Conservation (phyloP, 345 rosid species). For the Microcos paniculata region DNA sequence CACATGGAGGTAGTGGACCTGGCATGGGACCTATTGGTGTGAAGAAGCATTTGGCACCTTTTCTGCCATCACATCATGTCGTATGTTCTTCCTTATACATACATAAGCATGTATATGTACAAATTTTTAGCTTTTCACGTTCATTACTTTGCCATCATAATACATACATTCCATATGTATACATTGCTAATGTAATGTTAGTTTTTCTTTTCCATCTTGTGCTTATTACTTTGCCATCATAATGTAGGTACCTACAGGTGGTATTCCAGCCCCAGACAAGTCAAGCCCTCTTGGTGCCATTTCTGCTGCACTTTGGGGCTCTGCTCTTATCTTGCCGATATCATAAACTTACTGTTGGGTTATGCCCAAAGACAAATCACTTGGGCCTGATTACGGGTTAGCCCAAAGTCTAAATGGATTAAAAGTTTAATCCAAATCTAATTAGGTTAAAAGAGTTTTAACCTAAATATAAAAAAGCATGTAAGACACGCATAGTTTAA, state of each 20-base stretch:
- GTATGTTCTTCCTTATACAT: slow-evolving; percentile 37
- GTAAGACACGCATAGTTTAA: too few species aligned
- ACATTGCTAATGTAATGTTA: slow-evolving; percentile 6
- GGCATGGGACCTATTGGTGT: slow-evolving; percentile 99
- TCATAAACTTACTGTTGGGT: slow-evolving; percentile 89
- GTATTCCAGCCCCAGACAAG: slow-evolving; percentile 77
- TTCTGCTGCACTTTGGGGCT: slow-evolving; percentile 99
- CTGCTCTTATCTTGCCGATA: slow-evolving; percentile 95
- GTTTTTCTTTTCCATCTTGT: not conserved
- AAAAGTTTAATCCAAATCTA: too few species aligned
- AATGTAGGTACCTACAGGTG: slow-evolving; percentile 71
- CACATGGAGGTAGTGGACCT: slow-evolving; percentile 99
- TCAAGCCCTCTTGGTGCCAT: slow-evolving; percentile 80
- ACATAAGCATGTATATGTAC: not conserved
- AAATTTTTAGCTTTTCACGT: not conserved
- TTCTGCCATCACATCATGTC: slow-evolving; percentile 97
- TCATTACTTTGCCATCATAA: too few species aligned
- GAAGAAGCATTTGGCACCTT: slow-evolving; percentile 95
- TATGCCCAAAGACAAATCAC: too few species aligned
- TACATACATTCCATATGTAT: too few species aligned
- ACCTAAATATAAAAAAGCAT: too few species aligned
- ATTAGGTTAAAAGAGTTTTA: too few species aligned
- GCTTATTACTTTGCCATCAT: slow-evolving; percentile 6
- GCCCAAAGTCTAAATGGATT: too few species aligned
- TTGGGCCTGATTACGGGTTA: too few species aligned